phyloP scores from a whole-genome alignment of 2,329 filamentous ascomycete genomes.

The Alternaria sp. region DNA sequence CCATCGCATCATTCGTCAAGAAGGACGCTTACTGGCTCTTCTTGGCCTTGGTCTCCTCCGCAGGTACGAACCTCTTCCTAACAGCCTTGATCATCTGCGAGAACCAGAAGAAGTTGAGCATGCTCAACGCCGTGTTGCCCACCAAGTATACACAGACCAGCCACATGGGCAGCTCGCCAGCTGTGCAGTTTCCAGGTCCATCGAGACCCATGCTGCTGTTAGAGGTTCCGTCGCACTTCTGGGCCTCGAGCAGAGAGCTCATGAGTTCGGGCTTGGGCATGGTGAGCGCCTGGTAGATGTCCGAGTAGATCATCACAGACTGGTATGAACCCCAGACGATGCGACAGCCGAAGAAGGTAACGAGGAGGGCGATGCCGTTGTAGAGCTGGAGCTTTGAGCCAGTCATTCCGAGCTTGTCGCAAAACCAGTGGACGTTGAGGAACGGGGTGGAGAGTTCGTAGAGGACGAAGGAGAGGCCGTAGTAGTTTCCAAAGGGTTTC shows the following conservation, averaged over 20 bases:
- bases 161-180: constrained; percentile 67
- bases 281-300: constrained; percentile 63
- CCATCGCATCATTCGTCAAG: neutral
- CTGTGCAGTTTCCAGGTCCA: constrained; percentile 24
- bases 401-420: constrained; percentile 81
- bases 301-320: constrained; percentile 67
- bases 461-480: constrained; percentile 78
- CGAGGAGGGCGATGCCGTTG: constrained; percentile 75
- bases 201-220: constrained; percentile 26
- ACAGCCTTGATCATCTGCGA: constrained; percentile 84
- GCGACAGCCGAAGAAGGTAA: constrained; percentile 76
- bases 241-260: constrained; percentile 32
- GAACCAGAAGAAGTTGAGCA: constrained; percentile 84
- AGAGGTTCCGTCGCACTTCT: constrained; percentile 57
- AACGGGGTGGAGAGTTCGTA: constrained; percentile 87
- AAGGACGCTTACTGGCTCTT: constrained; percentile 21
- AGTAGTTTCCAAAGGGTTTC: constrained; percentile 85
- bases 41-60: constrained; percentile 20
- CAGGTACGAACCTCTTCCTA: constrained; percentile 71
- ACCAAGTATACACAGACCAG: constrained; percentile 71
- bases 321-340: constrained; percentile 79
- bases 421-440: constrained; percentile 89
- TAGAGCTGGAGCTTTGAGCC: constrained; percentile 75
- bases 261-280: constrained; percentile 21
- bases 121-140: constrained; percentile 74